These are phyloP conservation scores for Thuja plicata DNA, from an alignment of 83 land plant species.

Conservation along the genomic window DNA sequence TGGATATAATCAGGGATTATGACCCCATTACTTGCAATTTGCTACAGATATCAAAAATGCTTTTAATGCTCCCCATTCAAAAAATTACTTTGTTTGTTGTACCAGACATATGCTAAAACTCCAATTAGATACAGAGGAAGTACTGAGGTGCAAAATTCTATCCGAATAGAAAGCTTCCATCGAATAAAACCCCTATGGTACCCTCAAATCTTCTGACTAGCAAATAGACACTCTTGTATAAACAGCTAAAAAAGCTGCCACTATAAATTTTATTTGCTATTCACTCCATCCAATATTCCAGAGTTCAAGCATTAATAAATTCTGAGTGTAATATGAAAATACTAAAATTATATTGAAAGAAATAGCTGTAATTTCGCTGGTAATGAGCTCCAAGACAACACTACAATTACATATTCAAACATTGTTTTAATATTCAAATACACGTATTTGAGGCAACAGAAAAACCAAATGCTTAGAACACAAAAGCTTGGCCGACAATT, in stretches of 20 bases:
- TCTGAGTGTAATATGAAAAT: neutral
- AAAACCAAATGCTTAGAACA: neutral
- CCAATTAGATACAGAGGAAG: no score
- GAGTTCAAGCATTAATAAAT: neutral
- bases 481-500: neutral
- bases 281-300: neutral
- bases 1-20: no score
- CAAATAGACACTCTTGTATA: neutral
- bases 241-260: neutral
- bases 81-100: no score
- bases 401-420: neutral
- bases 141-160: neutral
- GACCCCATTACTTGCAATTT: no score
- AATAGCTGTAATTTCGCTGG: neutral
- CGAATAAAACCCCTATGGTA: neutral
- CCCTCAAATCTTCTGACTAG: neutral
- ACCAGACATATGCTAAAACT: no score
- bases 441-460: neutral
- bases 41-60: no score
- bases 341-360: no score
- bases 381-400: neutral
- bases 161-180: no score
- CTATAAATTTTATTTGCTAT: neutral
- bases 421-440: neutral
- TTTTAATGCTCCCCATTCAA: no score